A percentile compares a stretch with the other conserved stretches of the same genome.
phyloP scores from a whole-genome alignment of 208 protist genomes.

The Leishmania tropica region DNA sequence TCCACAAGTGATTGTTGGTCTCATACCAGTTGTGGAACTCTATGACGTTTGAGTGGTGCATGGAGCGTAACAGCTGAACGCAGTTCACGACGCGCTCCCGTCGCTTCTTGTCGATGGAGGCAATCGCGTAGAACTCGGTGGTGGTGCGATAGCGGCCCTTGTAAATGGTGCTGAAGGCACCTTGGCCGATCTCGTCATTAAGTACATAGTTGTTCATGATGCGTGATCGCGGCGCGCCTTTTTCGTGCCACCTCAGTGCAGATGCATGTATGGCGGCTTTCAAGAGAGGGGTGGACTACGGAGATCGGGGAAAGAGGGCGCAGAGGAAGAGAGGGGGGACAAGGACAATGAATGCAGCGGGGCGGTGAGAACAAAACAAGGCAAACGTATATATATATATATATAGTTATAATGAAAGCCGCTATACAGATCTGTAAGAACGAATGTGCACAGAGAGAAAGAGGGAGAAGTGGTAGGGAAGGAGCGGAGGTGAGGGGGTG shows the following conservation, averaged over 20 bases:
- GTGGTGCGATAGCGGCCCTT: constrained; percentile 92
- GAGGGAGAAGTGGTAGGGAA: neutral
- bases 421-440: neutral
- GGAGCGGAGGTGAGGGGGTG: too few relatives aligned
- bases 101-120: constrained; percentile 93
- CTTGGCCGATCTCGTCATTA: constrained; percentile 93
- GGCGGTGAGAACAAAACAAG: neutral
- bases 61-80: constrained; percentile 78
- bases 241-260: neutral
- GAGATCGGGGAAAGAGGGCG: neutral
- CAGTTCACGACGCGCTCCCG: constrained; percentile 87
- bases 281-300: neutral
- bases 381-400: neutral
- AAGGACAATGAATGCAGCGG: neutral
- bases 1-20: constrained; percentile 96
- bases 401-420: neutral
- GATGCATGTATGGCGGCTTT: neutral
- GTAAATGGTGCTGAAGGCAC: constrained; percentile 89
- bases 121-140: constrained; percentile 94
- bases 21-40: constrained; percentile 96
- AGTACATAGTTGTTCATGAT: constrained; percentile 95
- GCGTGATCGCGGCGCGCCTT: neutral
- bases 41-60: constrained; percentile 87
- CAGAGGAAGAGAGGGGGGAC: neutral
- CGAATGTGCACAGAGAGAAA: neutral